Evolutionary conservation across 495 filamentous ascomycete genomes (phyloP).

Genomic region (Tirmania nivea): DNA sequence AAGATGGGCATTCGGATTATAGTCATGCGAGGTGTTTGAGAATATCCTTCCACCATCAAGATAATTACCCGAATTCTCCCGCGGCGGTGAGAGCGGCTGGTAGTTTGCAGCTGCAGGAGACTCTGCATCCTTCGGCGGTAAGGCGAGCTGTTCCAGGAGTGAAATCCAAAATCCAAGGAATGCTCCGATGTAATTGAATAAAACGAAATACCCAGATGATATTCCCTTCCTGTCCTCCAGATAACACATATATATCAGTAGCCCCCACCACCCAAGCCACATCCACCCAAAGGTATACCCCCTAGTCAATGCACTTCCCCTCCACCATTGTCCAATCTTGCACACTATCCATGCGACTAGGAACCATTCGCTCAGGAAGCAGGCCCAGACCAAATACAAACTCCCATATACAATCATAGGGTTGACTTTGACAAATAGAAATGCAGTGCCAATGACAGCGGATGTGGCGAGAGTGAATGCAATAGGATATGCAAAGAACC

Average conservation of each 20-base stretch:
- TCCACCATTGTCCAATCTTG: slow-evolving; percentile 57
- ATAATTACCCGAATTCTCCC: neutral
- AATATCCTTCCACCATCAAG: neutral
- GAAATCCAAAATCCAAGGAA: slow-evolving; percentile 54
- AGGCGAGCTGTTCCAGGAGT: slow-evolving; percentile 55
- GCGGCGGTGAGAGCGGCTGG: neutral
- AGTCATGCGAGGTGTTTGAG: neutral
- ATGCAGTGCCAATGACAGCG: slow-evolving; percentile 48
- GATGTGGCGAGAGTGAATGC: slow-evolving; percentile 47
- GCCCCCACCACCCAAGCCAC: slow-evolving; percentile 47
- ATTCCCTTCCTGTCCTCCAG: slow-evolving; percentile 47
- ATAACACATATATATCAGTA: slow-evolving; percentile 52
- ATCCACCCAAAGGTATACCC: slow-evolving; percentile 68
- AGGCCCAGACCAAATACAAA: slow-evolving; percentile 62
- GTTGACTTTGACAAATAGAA: slow-evolving; percentile 60
- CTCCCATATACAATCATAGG: slow-evolving; percentile 73
- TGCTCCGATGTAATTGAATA: slow-evolving; percentile 53
- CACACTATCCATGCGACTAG: slow-evolving; percentile 67
- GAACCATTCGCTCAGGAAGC: slow-evolving; percentile 67
- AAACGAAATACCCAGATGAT: slow-evolving; percentile 58
- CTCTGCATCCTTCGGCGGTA: slow-evolving; percentile 43
- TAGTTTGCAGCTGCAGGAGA: neutral
- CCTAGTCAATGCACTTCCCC: slow-evolving; percentile 72
- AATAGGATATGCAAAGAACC: slow-evolving; percentile 66
- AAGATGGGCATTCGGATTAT: neutral